phyloP scores from a whole-genome alignment of 73 alveolate species.

The Paramecium bursaria region DNA sequence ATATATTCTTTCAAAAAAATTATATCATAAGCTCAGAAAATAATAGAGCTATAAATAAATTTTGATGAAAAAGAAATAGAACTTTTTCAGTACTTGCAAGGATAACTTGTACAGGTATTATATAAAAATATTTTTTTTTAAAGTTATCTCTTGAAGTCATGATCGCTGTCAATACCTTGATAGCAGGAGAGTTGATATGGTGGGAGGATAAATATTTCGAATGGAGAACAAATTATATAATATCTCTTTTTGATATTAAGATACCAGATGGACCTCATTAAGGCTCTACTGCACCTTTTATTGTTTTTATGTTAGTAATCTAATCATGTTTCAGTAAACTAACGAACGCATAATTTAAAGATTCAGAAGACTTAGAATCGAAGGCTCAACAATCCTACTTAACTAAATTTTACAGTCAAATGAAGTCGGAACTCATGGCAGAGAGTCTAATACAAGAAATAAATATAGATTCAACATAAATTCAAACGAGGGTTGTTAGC shows the following conservation, averaged over 20 bases:
- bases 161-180: conserved; percentile 30
- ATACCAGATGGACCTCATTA: too few relatives aligned
- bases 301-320: too few relatives aligned
- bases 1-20: conserved; percentile 12
- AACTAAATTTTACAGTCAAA: too few relatives aligned
- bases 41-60: conserved; percentile 13
- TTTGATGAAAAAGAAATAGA: conserved; percentile 23
- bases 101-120: conserved; percentile 9
- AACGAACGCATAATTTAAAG: too few relatives aligned
- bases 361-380: too few relatives aligned
- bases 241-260: neutral
- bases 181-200: neutral
- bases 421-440: too few relatives aligned
- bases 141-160: conserved; percentile 26
- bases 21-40: neutral
- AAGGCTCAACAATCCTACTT: too few relatives aligned
- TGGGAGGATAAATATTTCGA: conserved; percentile 37
- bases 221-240: conserved; percentile 11
- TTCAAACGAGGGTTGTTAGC: too few relatives aligned
- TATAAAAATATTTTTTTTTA: neutral
- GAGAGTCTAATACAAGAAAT: too few relatives aligned
- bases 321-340: too few relatives aligned
- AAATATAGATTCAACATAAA: too few relatives aligned
- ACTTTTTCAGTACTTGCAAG: conserved; percentile 9
- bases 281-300: too few relatives aligned